These are phyloP conservation scores for Syncephalis fuscata DNA, from an alignment of 371 early-diverging fungal genomes.

Conservation along the genomic window DNA sequence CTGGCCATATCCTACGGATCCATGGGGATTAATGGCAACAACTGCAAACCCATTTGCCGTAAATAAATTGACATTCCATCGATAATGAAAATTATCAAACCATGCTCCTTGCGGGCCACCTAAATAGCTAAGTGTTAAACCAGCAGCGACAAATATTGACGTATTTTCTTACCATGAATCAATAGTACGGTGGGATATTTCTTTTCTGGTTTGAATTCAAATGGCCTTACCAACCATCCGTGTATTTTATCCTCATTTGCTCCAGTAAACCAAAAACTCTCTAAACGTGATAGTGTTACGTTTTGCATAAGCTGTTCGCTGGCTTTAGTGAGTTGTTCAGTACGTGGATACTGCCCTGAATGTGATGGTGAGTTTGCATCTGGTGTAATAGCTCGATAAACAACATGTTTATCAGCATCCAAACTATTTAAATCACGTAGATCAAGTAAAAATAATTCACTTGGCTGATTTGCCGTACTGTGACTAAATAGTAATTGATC, in stretches of 20 bases:
- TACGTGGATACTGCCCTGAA: conserved; percentile 9
- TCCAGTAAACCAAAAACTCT: conserved; percentile 52
- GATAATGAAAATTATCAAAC: conserved; percentile 1
- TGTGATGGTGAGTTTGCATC: conserved; percentile 10
- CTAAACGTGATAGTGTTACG: conserved; percentile 18
- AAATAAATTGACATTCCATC: conserved; percentile 50
- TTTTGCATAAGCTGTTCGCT: conserved; percentile 13
- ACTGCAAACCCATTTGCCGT: conserved; percentile 59
- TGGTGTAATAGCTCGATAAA: conserved; percentile 25
- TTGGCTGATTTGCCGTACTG: too few species aligned
- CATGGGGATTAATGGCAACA: conserved; percentile 61
- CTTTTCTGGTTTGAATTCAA: conserved; percentile 28
- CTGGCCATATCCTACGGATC: conserved; percentile 73
- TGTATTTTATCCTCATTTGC: conserved; percentile 42
- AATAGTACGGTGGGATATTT: conserved; percentile 66
- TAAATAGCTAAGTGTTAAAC: too few species aligned
- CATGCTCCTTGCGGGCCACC: conserved; percentile 5
- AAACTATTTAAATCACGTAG: conserved; percentile 6
- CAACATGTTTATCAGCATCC: conserved; percentile 20
- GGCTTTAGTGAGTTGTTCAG: conserved; percentile 11
- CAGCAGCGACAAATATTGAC: too few species aligned
- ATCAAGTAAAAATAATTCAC: too few species aligned
- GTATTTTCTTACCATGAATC: conserved; percentile 63
- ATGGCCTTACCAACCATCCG: conserved; percentile 54
- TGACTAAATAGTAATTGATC: too few species aligned